Conservation (phyloP, 495 filamentous ascomycete species). For the Xylaria intraflava region DNA sequence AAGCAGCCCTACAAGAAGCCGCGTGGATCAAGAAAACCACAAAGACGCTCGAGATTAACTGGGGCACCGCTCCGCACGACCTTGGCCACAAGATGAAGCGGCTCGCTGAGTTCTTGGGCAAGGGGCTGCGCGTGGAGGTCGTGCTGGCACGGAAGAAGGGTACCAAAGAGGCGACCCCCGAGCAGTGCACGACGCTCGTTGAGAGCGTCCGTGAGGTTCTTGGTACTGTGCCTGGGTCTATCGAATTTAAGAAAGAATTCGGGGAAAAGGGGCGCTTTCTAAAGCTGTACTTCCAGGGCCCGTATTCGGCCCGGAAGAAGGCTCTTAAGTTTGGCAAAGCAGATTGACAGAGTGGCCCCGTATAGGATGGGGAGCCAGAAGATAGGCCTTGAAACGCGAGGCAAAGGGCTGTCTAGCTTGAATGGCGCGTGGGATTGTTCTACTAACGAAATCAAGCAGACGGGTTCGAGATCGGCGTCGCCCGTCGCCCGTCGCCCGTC, state of each 20-base stretch:
- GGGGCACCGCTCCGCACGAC: slow-evolving; percentile 69
- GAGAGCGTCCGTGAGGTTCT: slow-evolving; percentile 24
- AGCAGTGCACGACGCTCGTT: slow-evolving; percentile 32
- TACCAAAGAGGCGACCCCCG: slow-evolving; percentile 22
- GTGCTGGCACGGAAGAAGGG: slow-evolving; percentile 42
- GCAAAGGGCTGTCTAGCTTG: too few species aligned
- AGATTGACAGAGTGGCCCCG: too few species aligned
- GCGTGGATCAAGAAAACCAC: slow-evolving; percentile 15
- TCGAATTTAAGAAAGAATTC: slow-evolving; percentile 34
- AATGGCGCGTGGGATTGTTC: too few species aligned
- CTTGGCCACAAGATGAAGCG: slow-evolving; percentile 53
- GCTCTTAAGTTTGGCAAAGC: too few species aligned
- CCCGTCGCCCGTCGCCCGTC: too few species aligned
- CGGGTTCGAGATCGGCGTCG: too few species aligned
- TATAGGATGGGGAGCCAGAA: too few species aligned
- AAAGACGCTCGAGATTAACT: slow-evolving; percentile 80
- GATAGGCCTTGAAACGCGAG: too few species aligned
- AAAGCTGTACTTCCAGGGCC: slow-evolving; percentile 33
- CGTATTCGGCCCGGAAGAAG: slow-evolving; percentile 13
- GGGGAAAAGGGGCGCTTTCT: slow-evolving; percentile 28
- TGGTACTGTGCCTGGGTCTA: slow-evolving; percentile 26
- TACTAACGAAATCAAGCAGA: too few species aligned
- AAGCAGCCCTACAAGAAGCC: slow-evolving; percentile 20
- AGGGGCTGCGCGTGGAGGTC: slow-evolving; percentile 59
- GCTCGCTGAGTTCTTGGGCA: slow-evolving; percentile 54